A percentile compares a stretch with the other conserved stretches of the same genome.
phyloP scores from a whole-genome alignment of 495 filamentous ascomycete genomes.

The Aspergillus coremiiformis region DNA sequence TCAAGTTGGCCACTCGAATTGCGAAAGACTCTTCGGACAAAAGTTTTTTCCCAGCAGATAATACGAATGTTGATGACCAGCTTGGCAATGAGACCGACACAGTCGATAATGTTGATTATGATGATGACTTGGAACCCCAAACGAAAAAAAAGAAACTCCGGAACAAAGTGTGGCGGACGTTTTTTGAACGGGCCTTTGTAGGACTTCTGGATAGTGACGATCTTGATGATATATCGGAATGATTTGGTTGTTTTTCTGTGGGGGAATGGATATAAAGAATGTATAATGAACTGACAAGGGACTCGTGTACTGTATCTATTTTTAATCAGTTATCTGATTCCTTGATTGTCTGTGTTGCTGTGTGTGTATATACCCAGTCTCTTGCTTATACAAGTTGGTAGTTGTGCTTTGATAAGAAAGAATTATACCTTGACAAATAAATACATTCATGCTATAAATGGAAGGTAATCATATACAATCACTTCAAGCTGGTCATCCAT shows the following conservation, averaged over 20 bases:
- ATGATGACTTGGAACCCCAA: slow-evolving; percentile 12
- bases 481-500: not conserved
- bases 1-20: slow-evolving; percentile 72
- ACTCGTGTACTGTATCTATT: not conserved
- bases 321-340: not conserved
- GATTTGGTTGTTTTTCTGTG: not conserved
- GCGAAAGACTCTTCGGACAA: slow-evolving; percentile 44
- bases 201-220: slow-evolving; percentile 45
- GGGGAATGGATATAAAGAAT: not conserved
- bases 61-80: slow-evolving; percentile 1
- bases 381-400: not conserved
- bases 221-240: slow-evolving; percentile 13
- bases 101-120: slow-evolving; percentile 6
- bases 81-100: slow-evolving; percentile 11
- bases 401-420: not conserved
- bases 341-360: not conserved
- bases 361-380: not conserved
- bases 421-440: not conserved
- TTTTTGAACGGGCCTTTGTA: slow-evolving; percentile 73
- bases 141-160: slow-evolving; percentile 34
- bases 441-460: not conserved
- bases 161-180: slow-evolving; percentile 60
- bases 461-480: no score
- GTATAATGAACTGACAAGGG: not conserved
- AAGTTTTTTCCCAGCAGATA: slow-evolving; percentile 11